Evolutionary conservation across 225 moss, liverwort and hornwort genomes (phyloP).

Genomic region (Sphagnum contortum): DNA sequence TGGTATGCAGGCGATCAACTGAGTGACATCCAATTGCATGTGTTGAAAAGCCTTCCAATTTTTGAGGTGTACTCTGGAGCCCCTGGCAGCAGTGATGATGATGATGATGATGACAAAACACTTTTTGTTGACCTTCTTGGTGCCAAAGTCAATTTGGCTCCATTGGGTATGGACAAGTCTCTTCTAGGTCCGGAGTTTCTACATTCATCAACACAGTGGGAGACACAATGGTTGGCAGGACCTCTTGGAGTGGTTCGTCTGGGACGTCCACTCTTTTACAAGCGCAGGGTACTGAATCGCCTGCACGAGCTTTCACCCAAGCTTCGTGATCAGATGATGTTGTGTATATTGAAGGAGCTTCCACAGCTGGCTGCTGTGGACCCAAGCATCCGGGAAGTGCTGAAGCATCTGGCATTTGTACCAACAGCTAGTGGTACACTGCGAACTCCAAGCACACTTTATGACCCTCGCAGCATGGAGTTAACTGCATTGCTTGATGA

Average conservation of each 20-base stretch:
- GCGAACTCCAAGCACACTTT: conserved; percentile 42
- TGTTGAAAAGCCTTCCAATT: conserved; percentile 56
- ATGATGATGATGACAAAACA: neutral
- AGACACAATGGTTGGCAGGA: conserved; percentile 67
- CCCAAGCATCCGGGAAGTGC: conserved; percentile 64
- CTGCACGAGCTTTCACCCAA: conserved; percentile 56
- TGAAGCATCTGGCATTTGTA: conserved; percentile 75
- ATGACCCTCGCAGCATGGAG: conserved; percentile 72
- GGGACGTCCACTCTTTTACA: conserved; percentile 65
- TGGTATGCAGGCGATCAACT: conserved; percentile 74
- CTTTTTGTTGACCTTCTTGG: conserved; percentile 60
- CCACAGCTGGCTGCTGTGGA: conserved; percentile 66
- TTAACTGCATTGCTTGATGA: conserved; percentile 57
- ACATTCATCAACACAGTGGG: conserved; percentile 56
- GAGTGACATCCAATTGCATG: conserved; percentile 46
- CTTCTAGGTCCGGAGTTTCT: conserved; percentile 64
- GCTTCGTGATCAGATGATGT: conserved; percentile 65
- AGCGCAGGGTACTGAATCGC: conserved; percentile 77
- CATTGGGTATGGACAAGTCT: conserved; percentile 51
- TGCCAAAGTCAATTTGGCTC: conserved; percentile 66
- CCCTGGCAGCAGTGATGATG: conserved; percentile 10
- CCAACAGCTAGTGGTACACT: conserved; percentile 54
- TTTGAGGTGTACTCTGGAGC: conserved; percentile 66
- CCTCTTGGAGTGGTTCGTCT: conserved; percentile 61
- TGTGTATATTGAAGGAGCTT: conserved; percentile 62